phyloP scores from a whole-genome alignment of 192 early-diverging fungal species.

The Diversispora epigaea region DNA sequence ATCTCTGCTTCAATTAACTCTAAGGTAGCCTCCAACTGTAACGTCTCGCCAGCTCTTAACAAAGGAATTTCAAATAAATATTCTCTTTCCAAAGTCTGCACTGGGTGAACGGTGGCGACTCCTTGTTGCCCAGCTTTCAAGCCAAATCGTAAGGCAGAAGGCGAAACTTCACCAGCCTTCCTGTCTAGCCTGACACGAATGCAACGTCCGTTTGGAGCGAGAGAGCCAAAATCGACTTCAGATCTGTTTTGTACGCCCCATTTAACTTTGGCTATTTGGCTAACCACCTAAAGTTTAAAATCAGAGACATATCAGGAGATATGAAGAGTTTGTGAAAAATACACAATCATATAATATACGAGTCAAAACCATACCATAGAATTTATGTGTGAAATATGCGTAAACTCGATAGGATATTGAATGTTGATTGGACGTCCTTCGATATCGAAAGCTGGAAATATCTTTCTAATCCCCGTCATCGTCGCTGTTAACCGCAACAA shows the following conservation, averaged over 20 bases:
- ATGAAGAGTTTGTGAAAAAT: not conserved
- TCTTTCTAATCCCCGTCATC: slow-evolving; percentile 23
- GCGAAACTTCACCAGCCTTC: not conserved
- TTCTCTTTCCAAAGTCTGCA: slow-evolving; percentile 24
- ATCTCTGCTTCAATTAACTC: slow-evolving; percentile 21
- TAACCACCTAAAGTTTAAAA: slow-evolving; percentile 20
- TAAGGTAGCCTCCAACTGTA: slow-evolving; percentile 26
- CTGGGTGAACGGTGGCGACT: slow-evolving; percentile 10
- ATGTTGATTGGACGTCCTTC: slow-evolving; percentile 18
- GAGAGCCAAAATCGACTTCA: slow-evolving; percentile 21
- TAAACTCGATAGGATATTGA: slow-evolving; percentile 30
- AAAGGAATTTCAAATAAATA: slow-evolving; percentile 32
- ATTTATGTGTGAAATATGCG: slow-evolving; percentile 26
- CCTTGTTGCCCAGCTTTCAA: slow-evolving; percentile 21
- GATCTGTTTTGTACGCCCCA: slow-evolving; percentile 24
- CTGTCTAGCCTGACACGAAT: slow-evolving; percentile 26
- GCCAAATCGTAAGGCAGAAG: slow-evolving; percentile 18
- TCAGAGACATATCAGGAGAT: not conserved
- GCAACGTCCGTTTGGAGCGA: slow-evolving; percentile 7
- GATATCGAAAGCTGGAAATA: slow-evolving; percentile 18
- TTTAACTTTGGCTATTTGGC: slow-evolving; percentile 17
- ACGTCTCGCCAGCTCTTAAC: slow-evolving; percentile 21
- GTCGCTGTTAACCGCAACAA: slow-evolving; percentile 23
- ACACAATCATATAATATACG: not conserved
- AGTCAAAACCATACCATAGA: slow-evolving; percentile 16